Evolutionary conservation across 2,329 filamentous ascomycete genomes (phyloP).

Genomic region (Calonectria hongkongensis): DNA sequence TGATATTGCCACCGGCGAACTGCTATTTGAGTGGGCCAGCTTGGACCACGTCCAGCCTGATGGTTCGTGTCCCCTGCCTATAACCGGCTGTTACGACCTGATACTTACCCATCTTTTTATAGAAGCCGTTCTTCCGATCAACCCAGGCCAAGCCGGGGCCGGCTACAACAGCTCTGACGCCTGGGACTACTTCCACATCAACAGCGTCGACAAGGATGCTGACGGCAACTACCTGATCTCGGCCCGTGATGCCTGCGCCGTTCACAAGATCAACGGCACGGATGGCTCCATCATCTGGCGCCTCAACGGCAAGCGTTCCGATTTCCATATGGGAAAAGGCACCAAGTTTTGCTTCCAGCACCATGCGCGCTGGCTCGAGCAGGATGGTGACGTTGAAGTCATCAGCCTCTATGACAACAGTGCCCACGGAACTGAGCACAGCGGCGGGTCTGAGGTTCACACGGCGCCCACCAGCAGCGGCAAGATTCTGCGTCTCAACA

Average conservation of each 20-base stretch:
- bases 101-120: neutral
- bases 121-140: slow-evolving; percentile 68
- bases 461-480: slow-evolving; percentile 63
- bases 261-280: slow-evolving; percentile 68
- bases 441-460: slow-evolving; percentile 54
- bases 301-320: slow-evolving; percentile 68
- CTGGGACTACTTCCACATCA: slow-evolving; percentile 77
- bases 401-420: slow-evolving; percentile 74
- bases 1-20: slow-evolving; percentile 68
- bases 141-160: slow-evolving; percentile 63
- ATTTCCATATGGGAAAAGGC: slow-evolving; percentile 59
- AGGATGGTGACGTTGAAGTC: slow-evolving; percentile 66
- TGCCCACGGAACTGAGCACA: slow-evolving; percentile 67
- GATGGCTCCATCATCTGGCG: slow-evolving; percentile 72
- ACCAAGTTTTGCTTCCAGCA: slow-evolving; percentile 71
- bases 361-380: slow-evolving; percentile 66
- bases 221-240: slow-evolving; percentile 72
- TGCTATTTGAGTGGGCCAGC: slow-evolving; percentile 69
- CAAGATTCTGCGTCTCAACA: slow-evolving; percentile 68
- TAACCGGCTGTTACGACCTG: neutral
- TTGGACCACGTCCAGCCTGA: slow-evolving; percentile 54
- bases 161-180: slow-evolving; percentile 57
- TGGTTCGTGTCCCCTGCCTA: slow-evolving; percentile 36
- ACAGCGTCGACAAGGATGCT: slow-evolving; percentile 72
- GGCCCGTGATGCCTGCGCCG: slow-evolving; percentile 67